A percentile compares a stretch with the other conserved stretches of the same genome.
Conservation (phyloP, 2,329 filamentous ascomycete genomes). For the Neofusicoccum laricinum region DNA sequence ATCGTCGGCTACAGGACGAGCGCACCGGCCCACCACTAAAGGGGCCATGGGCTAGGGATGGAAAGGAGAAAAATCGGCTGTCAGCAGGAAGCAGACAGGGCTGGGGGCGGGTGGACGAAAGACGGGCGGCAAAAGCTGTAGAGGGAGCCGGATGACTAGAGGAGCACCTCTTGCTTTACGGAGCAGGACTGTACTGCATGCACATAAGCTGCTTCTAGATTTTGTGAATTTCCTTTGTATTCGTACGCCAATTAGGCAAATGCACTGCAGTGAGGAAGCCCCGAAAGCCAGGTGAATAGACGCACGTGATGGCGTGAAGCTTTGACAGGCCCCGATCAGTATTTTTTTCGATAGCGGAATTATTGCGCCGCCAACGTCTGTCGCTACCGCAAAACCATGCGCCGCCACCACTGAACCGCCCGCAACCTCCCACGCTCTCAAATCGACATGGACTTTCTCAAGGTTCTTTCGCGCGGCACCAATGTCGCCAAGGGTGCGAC, state of each 20-base stretch:
- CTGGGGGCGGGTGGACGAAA: neutral
- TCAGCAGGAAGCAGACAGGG: slow-evolving; percentile 8
- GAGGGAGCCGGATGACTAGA: slow-evolving; percentile 13
- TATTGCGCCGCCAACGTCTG: slow-evolving; percentile 8
- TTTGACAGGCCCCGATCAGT: neutral
- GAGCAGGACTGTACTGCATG: slow-evolving; percentile 35
- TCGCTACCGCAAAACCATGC: neutral
- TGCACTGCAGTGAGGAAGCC: neutral
- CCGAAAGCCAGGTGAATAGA: neutral
- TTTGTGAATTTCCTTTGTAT: slow-evolving; percentile 31
- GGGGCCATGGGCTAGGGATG: neutral
- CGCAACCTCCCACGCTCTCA: neutral
- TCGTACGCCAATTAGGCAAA: slow-evolving; percentile 19
- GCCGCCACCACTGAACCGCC: neutral
- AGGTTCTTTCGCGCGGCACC: slow-evolving; percentile 67
- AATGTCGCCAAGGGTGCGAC: slow-evolving; percentile 49
- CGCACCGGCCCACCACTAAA: slow-evolving; percentile 32
- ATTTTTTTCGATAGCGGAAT: slow-evolving; percentile 14
- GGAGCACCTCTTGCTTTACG: slow-evolving; percentile 17
- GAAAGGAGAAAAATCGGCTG: slow-evolving; percentile 1
- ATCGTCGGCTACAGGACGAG: slow-evolving; percentile 73
- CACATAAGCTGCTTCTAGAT: slow-evolving; percentile 39
- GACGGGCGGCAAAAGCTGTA: slow-evolving; percentile 13
- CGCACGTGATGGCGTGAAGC: slow-evolving; percentile 9
- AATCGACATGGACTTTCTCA: slow-evolving; percentile 67